Evolutionary conservation across 179 eudicot genomes (phyloP).

Genomic region (Heliamphora pulchella): DNA sequence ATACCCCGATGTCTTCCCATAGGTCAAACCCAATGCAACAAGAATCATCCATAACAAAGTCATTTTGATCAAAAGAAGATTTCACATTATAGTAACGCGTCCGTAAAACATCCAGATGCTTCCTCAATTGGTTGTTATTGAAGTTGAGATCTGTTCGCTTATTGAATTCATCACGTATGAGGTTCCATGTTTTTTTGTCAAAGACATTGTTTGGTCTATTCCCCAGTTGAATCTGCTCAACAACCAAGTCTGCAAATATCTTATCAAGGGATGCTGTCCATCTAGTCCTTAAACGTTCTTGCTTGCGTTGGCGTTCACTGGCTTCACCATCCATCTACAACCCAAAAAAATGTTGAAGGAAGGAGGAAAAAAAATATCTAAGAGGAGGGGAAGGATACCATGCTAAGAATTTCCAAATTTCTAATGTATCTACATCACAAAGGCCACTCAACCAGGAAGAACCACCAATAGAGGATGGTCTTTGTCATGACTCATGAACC

Average conservation of each 20-base stretch:
- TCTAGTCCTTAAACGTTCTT: constrained; percentile 66
- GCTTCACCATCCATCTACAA: constrained; percentile 49
- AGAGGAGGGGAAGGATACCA: neutral
- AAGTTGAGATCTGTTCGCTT: constrained; percentile 51
- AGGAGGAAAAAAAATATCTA: neutral
- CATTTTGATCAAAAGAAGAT: constrained; percentile 46
- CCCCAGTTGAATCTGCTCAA: constrained; percentile 61
- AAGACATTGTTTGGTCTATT: constrained; percentile 63
- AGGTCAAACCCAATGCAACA: constrained; percentile 51
- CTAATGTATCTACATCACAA: neutral
- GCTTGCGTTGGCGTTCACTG: constrained; percentile 44
- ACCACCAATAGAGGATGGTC: constrained; percentile 7
- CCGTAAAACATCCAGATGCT: constrained; percentile 71
- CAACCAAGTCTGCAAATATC: constrained; percentile 70
- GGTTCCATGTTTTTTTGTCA: constrained; percentile 78
- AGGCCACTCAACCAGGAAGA: neutral
- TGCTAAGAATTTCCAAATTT: neutral
- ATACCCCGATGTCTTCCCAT: constrained; percentile 64
- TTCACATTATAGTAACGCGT: constrained; percentile 56
- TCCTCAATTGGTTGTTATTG: constrained; percentile 73
- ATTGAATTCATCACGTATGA: constrained; percentile 61
- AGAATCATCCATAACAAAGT: constrained; percentile 53
- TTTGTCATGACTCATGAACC: neutral
- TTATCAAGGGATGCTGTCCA: constrained; percentile 83
- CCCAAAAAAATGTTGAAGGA: neutral